A percentile compares a stretch with the other conserved stretches of the same genome.
These are phyloP conservation scores for Samsoniella hepiali DNA, from an alignment of 2,329 filamentous ascomycete species.

Conservation along the genomic window DNA sequence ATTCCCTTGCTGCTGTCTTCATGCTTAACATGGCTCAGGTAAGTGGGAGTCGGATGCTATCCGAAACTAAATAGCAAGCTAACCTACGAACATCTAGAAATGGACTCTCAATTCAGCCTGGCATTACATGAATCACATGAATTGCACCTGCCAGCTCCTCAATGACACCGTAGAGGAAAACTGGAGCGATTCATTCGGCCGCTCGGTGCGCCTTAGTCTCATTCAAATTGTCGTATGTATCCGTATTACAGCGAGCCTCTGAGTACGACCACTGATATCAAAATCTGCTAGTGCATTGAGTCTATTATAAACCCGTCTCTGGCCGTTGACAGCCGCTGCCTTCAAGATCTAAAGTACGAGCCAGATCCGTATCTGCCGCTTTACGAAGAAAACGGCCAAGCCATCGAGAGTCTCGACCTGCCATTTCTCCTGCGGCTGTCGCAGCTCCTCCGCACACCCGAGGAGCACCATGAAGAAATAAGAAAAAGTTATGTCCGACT, in stretches of 20 bases:
- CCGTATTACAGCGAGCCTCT: background rate
- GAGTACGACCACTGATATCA: background rate
- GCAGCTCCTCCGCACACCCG: background rate
- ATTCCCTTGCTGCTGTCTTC: background rate
- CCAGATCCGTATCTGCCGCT: background rate
- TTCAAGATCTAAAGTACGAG: background rate
- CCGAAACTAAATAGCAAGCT: background rate
- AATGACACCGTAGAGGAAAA: background rate
- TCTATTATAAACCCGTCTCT: slow-evolving; percentile 1
- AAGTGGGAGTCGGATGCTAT: background rate
- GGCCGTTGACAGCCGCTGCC: background rate
- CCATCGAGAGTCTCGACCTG: background rate
- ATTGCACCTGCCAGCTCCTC: background rate
- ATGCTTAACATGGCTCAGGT: slow-evolving; percentile 1
- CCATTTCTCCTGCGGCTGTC: background rate
- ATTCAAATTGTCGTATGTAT: background rate
- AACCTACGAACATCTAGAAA: background rate
- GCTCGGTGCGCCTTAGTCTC: background rate
- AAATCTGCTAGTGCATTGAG: background rate
- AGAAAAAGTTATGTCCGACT: background rate
- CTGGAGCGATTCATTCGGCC: background rate
- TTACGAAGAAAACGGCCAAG: background rate
- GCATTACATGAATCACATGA: background rate
- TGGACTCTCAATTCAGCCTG: background rate
- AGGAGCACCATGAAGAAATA: background rate